Evolutionary conservation across 345 rosid species (phyloP).

Genomic region (Cardiospermum halicacabum): DNA sequence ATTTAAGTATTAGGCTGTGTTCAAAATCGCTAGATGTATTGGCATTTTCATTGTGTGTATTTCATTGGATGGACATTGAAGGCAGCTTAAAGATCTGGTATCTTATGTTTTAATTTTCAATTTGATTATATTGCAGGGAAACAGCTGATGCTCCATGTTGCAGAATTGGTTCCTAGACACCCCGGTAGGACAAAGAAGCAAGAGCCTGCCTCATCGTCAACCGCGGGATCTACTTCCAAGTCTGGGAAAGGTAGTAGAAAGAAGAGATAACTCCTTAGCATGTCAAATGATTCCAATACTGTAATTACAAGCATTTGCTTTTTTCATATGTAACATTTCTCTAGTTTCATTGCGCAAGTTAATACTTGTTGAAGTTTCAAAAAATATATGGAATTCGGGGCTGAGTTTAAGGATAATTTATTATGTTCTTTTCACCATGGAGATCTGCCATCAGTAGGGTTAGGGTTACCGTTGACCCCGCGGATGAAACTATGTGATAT

Average conservation of each 20-base stretch:
- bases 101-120: not conserved
- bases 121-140: constrained; percentile 50
- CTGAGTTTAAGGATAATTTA: too few relatives aligned
- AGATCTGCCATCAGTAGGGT: too few relatives aligned
- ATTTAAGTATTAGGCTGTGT: too few relatives aligned
- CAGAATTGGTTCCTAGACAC: constrained; percentile 86
- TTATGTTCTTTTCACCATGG: too few relatives aligned
- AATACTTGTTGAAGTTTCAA: too few relatives aligned
- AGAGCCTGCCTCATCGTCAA: constrained; percentile 56
- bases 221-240: constrained; percentile 53
- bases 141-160: constrained; percentile 78
- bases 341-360: not conserved
- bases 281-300: not conserved
- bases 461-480: too few relatives aligned
- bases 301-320: not conserved
- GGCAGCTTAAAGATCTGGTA: not conserved
- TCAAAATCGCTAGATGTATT: too few relatives aligned
- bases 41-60: too few relatives aligned
- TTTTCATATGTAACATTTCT: not conserved
- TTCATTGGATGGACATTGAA: not conserved
- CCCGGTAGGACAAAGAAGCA: constrained; percentile 82
- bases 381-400: too few relatives aligned
- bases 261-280: constrained; percentile 53
- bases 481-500: too few relatives aligned
- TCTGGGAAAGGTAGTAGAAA: constrained; percentile 80